Conservation (phyloP, 352 stramenopile species). For the Aphanomyces cochlioides region DNA sequence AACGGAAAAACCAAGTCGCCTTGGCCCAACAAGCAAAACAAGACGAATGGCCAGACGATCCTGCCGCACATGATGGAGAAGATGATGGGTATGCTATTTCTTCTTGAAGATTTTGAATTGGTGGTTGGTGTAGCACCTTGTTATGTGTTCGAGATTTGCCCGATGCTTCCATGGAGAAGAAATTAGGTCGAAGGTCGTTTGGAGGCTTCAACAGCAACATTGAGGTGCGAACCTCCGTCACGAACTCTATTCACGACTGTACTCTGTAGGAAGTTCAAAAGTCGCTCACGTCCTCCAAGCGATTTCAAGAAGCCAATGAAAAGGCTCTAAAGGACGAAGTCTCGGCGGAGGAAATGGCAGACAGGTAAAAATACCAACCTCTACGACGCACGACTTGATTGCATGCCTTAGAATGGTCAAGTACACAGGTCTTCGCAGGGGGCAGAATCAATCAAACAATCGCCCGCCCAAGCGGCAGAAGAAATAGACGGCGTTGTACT, state of each 20-base stretch:
- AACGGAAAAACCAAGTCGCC: conserved; percentile 69
- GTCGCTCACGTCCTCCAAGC: conserved; percentile 51
- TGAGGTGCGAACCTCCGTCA: conserved; percentile 36
- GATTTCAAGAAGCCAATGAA: conserved; percentile 60
- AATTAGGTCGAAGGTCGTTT: conserved; percentile 78
- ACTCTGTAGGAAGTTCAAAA: conserved; percentile 60
- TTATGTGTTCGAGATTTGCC: conserved; percentile 51
- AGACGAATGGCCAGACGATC: conserved; percentile 51
- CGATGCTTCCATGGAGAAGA: conserved; percentile 64
- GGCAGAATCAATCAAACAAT: neutral
- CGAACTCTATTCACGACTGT: neutral
- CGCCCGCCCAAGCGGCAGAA: conserved; percentile 26
- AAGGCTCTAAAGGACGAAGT: conserved; percentile 73
- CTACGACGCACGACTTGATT: neutral
- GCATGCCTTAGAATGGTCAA: conserved; percentile 56
- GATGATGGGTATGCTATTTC: conserved; percentile 36
- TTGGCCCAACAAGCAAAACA: conserved; percentile 50
- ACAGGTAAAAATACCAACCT: conserved; percentile 23
- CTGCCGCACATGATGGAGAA: conserved; percentile 46
- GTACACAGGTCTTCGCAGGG: conserved; percentile 59
- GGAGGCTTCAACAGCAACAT: conserved; percentile 77
- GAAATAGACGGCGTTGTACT: conserved; percentile 10
- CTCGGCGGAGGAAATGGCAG: conserved; percentile 76
- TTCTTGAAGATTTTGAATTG: neutral
- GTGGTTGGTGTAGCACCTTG: conserved; percentile 37